phyloP scores from a whole-genome alignment of 768 basidiomycete genomes.

The Tricholoma furcatifolium region DNA sequence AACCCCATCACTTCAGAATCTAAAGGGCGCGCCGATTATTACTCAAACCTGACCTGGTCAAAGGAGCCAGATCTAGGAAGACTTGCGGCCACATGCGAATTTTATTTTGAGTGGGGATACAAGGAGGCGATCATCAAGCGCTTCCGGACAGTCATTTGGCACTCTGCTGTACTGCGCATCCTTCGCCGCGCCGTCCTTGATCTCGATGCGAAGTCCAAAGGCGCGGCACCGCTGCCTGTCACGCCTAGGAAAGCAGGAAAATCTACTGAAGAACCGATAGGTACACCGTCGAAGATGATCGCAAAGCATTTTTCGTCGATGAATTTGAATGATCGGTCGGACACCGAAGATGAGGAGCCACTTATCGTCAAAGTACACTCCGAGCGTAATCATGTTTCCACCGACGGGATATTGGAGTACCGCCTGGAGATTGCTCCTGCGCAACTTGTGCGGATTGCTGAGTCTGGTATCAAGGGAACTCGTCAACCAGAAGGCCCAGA shows the following conservation, averaged over 20 bases:
- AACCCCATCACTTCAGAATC: conserved; percentile 75
- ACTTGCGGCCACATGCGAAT: conserved; percentile 79
- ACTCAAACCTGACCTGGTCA: conserved; percentile 40
- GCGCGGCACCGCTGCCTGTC: conserved; percentile 16
- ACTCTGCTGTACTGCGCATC: conserved; percentile 65
- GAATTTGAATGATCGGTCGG: conserved; percentile 26
- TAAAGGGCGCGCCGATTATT: conserved; percentile 39
- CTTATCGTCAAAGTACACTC: conserved; percentile 69
- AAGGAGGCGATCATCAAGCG: conserved; percentile 80
- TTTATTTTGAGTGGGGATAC: conserved; percentile 92
- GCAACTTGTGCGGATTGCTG: conserved; percentile 62
- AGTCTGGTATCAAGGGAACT: conserved; percentile 63
- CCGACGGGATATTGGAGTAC: conserved; percentile 74
- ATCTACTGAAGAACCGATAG: conserved; percentile 24
- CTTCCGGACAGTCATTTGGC: conserved; percentile 83
- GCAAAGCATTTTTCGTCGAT: conserved; percentile 53
- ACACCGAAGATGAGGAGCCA: conserved; percentile 33
- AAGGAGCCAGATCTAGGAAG: conserved; percentile 68
- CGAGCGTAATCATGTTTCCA: conserved; percentile 63
- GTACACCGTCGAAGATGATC: conserved; percentile 57
- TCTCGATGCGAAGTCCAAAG: conserved; percentile 29
- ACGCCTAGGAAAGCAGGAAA: conserved; percentile 41
- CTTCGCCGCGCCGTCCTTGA: conserved; percentile 65
- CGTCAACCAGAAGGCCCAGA: conserved; percentile 47
- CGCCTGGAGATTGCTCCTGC: conserved; percentile 74